These are phyloP conservation scores for Microdochium trichocladiopsis DNA, from an alignment of 2,329 filamentous ascomycete species.

Conservation along the genomic window DNA sequence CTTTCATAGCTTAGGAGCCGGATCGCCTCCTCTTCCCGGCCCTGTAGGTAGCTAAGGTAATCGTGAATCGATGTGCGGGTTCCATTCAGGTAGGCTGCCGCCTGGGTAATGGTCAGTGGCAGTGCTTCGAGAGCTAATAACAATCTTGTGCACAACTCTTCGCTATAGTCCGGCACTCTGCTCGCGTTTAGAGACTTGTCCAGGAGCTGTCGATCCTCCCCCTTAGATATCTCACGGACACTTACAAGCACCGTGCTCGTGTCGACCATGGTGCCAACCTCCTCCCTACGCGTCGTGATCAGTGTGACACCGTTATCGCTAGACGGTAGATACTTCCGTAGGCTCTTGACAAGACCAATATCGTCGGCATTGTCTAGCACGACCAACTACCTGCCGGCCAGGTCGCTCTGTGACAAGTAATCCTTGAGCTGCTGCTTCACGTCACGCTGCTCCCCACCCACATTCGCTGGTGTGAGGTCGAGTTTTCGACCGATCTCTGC, in stretches of 20 bases:
- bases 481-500: too few species aligned
- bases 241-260: slow-evolving; percentile 15
- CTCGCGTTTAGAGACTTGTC: slow-evolving; percentile 11
- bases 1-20: slow-evolving; percentile 25
- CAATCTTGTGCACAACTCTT: slow-evolving; percentile 10
- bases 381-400: slow-evolving; percentile 26
- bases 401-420: slow-evolving; percentile 16
- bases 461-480: too few species aligned
- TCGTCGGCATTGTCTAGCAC: slow-evolving; percentile 39
- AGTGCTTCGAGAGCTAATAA: slow-evolving; percentile 26
- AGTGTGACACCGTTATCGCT: slow-evolving; percentile 22
- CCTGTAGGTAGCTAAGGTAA: slow-evolving; percentile 25
- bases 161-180: slow-evolving; percentile 6
- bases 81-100: slow-evolving; percentile 29
- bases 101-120: slow-evolving; percentile 30
- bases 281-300: slow-evolving; percentile 27
- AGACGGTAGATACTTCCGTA: slow-evolving; percentile 22
- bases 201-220: slow-evolving; percentile 19
- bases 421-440: slow-evolving; percentile 25
- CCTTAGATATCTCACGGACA: slow-evolving; percentile 18
- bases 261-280: slow-evolving; percentile 18
- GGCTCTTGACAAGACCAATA: slow-evolving; percentile 15
- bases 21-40: slow-evolving; percentile 20
- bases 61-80: slow-evolving; percentile 13
- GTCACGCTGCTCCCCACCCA: too few species aligned